These are phyloP conservation scores for Perilla frutescens DNA, from an alignment of 257 asterid species.

Conservation along the genomic window DNA sequence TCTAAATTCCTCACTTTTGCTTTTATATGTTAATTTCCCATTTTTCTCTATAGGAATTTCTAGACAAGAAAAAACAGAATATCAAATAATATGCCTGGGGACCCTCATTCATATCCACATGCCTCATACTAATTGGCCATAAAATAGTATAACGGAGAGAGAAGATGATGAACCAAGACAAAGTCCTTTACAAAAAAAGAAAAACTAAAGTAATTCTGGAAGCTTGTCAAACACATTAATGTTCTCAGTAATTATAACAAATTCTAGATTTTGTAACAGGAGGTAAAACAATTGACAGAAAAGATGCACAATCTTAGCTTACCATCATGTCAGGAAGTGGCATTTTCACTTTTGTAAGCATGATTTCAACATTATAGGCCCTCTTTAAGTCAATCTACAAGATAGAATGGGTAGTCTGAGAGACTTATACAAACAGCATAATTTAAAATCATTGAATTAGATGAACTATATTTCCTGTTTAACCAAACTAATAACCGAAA, in stretches of 20 bases:
- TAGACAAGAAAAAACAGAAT: too few species aligned
- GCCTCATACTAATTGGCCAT: too few species aligned
- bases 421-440: slow-evolving; percentile 16
- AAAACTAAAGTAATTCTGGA: neutral
- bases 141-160: too few species aligned
- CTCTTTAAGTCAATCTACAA: slow-evolving; percentile 90
- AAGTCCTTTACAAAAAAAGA: neutral
- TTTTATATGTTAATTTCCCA: too few species aligned
- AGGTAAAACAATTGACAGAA: slow-evolving; percentile 22
- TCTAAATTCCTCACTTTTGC: too few species aligned
- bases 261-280: neutral
- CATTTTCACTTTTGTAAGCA: slow-evolving; percentile 99
- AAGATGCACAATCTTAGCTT: slow-evolving; percentile 41
- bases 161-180: too few species aligned
- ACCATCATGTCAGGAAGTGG: slow-evolving; percentile 99
- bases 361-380: slow-evolving; percentile 94
- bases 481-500: slow-evolving; percentile 6
- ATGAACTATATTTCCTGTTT: slow-evolving; percentile 9
- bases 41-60: too few species aligned
- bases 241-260: neutral
- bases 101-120: too few species aligned
- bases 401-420: slow-evolving; percentile 28
- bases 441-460: slow-evolving; percentile 11
- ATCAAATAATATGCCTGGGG: too few species aligned
- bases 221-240: slow-evolving; percentile 15